Evolutionary conservation across 805 yeast species (phyloP).

Genomic region (Candida insectalens): DNA sequence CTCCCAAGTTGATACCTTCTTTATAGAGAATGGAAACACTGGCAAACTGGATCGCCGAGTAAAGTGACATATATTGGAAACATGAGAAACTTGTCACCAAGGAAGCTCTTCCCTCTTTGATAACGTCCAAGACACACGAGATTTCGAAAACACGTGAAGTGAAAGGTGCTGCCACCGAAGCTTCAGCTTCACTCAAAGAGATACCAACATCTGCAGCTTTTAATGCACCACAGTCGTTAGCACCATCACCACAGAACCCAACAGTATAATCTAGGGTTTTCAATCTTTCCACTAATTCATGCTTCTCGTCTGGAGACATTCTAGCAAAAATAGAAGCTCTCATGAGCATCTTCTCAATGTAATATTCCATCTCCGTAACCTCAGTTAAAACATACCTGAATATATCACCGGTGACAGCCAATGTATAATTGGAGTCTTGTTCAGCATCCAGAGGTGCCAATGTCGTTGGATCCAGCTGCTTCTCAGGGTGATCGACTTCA

Average conservation of each 20-base stretch:
- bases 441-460: slow-evolving; percentile 37
- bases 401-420: slow-evolving; percentile 91
- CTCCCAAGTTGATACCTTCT: slow-evolving; percentile 89
- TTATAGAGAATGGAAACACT: slow-evolving; percentile 79
- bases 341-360: slow-evolving; percentile 51
- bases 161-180: slow-evolving; percentile 97
- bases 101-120: slow-evolving; percentile 91
- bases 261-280: slow-evolving; percentile 84
- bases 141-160: slow-evolving; percentile 87
- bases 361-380: slow-evolving; percentile 28
- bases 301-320: slow-evolving; percentile 99
- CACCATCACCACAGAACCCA: slow-evolving; percentile 99
- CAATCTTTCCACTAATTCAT: slow-evolving; percentile 82
- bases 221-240: slow-evolving; percentile 97
- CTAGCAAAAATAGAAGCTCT: slow-evolving; percentile 79
- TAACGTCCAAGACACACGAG: slow-evolving; percentile 84
- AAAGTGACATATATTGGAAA: slow-evolving; percentile 95
- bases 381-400: slow-evolving; percentile 68
- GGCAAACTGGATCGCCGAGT: slow-evolving; percentile 92
- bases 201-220: slow-evolving; percentile 98
- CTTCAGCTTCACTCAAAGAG: slow-evolving; percentile 94
- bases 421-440: slow-evolving; percentile 35
- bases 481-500: slow-evolving; percentile 50
- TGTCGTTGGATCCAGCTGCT: slow-evolving; percentile 54
- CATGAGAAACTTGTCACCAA: slow-evolving; percentile 93